Base-by-base conservation (phyloP, 495 filamentous ascomycete species). In the Chaetomium tenue region DNA sequence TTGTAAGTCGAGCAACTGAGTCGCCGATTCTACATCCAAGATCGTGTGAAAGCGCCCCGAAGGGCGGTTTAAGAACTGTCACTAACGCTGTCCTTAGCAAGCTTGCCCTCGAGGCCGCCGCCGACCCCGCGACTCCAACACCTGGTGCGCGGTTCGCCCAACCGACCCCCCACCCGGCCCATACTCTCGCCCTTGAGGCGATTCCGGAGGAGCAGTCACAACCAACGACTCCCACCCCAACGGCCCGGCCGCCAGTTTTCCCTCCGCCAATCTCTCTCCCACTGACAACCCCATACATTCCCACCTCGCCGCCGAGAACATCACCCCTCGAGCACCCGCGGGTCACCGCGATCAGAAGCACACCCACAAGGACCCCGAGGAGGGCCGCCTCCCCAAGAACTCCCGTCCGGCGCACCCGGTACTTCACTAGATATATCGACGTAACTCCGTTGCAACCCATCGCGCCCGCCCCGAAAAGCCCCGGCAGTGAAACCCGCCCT, bases 251-350 rank as follows among this genome's bases (percentile, higher is more conserved):
- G 40, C 44, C 57, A 16, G 28, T 66, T 30, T 57, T 51, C 51
- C 63, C 63, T 40, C 63, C 63, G 4, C 63, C 63, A 18, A 48
- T 66, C 18, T 16, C 30, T n/a, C 58, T 66, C 9, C 18, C 58
- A 12, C 58, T 58, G 26, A 30, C 42, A 11, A 63, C 58, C 55
- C 54, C 51, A 44, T 37, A 25, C 61, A 5, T 12, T 18, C 28
- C 11, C 42, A 33, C 60, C 28, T 33, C 61, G 18, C 61, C 13
- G 18, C 61, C 52, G 18, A 62, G 50, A 18, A 44, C 59, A 4
- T 47, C 60, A 5, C 37, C 64, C 5, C 64, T 59, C 40, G 44
- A 63, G 26, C 54, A 63, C 46, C 60, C 30, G 6, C 54, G 60
- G 22, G 26, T 63, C 30, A 9, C 64, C 23, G 54, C 56, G 30